phyloP scores from a whole-genome alignment of 257 asterid genomes.

The Nicotiana paniculata region DNA sequence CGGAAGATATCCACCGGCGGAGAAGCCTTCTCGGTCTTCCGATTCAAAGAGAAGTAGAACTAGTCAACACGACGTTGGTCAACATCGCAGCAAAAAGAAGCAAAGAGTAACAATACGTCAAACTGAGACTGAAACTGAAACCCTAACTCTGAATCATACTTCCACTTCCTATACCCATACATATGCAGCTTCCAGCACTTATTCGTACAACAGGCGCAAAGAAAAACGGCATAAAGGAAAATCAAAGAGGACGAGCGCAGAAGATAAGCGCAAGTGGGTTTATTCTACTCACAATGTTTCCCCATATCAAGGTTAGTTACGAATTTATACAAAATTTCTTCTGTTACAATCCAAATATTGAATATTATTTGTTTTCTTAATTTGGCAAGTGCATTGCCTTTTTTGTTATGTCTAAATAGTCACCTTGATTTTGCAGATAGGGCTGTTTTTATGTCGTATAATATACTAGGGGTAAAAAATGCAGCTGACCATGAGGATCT shows the following conservation, averaged over 20 bases:
- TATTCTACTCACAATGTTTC: constrained; percentile 48
- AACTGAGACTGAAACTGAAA: constrained; percentile 11
- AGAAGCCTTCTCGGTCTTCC: background rate
- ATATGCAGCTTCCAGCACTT: constrained; percentile 3
- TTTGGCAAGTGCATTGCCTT: background rate
- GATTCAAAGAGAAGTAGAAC: background rate
- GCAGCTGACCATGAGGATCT: constrained; percentile 56
- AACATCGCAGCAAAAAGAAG: constrained; percentile 16
- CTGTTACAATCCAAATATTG: background rate
- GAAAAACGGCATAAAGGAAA: constrained; percentile 8
- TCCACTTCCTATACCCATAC: constrained; percentile 18
- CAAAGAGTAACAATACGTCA: constrained; percentile 27
- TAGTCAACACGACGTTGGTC: background rate
- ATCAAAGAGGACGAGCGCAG: constrained; percentile 14
- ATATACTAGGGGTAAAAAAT: constrained; percentile 73
- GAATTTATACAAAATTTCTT: background rate
- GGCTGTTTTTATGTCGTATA: constrained; percentile 60
- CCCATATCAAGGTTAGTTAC: constrained; percentile 40
- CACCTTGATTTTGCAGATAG: constrained; percentile 37
- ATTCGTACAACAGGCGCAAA: background rate
- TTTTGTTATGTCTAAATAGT: background rate
- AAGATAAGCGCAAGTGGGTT: constrained; percentile 54
- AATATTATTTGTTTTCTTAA: background rate
- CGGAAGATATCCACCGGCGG: constrained; percentile 3
- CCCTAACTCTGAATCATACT: constrained; percentile 25